Evolutionary conservation across 768 basidiomycete genomes (phyloP).

Genomic region (Xerocomellus dryophilus): DNA sequence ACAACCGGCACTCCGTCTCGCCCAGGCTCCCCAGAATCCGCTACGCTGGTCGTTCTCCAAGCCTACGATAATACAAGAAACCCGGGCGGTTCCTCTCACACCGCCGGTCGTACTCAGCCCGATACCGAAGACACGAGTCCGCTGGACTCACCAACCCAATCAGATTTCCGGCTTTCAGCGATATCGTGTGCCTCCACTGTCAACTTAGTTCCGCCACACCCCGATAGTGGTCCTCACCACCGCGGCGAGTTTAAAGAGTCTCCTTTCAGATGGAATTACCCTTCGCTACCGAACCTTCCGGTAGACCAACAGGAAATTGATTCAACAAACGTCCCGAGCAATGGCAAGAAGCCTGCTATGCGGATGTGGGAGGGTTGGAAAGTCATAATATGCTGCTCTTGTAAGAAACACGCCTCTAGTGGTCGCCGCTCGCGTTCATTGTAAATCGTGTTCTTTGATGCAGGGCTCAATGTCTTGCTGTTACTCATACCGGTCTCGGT

Average conservation of each 20-base stretch:
- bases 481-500: slow-evolving; percentile 69
- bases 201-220: slow-evolving; percentile 24
- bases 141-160: slow-evolving; percentile 14
- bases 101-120: background rate
- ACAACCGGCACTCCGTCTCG: too few relatives aligned
- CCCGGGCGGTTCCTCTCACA: background rate
- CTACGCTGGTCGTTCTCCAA: slow-evolving; percentile 29
- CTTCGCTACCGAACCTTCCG: slow-evolving; percentile 22
- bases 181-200: slow-evolving; percentile 23
- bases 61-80: slow-evolving; percentile 19
- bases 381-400: slow-evolving; percentile 52
- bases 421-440: background rate
- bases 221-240: slow-evolving; percentile 1
- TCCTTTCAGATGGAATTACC: slow-evolving; percentile 32
- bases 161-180: slow-evolving; percentile 24
- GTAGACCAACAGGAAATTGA: slow-evolving; percentile 1
- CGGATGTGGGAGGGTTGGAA: slow-evolving; percentile 50
- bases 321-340: background rate
- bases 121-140: slow-evolving; percentile 9
- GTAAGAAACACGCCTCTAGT: slow-evolving; percentile 34
- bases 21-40: slow-evolving; percentile 26
- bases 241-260: slow-evolving; percentile 26
- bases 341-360: slow-evolving; percentile 10
- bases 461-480: slow-evolving; percentile 71
- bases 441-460: background rate